Percentiles rank a stretch among this genome's conserved stretches.
Conservation (phyloP, 768 basidiomycete species). For the Hemileccinum impolitum region DNA sequence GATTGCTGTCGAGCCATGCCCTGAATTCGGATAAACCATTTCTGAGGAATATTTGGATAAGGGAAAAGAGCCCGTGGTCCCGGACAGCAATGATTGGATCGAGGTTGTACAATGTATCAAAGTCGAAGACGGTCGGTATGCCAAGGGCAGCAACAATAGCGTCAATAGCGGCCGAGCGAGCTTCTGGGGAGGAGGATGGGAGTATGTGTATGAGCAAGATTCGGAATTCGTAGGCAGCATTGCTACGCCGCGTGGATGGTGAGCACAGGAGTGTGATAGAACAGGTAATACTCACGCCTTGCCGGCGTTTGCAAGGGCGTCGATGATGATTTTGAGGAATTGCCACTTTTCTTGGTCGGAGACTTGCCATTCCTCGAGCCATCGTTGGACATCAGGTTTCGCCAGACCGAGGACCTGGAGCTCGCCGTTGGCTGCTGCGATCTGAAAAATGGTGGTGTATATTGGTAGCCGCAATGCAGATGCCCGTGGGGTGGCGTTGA, state of each 20-base stretch:
- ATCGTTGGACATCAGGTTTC: conserved; percentile 63
- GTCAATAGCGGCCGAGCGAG: conserved; percentile 53
- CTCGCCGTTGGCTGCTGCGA: conserved; percentile 60
- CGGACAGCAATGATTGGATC: conserved; percentile 64
- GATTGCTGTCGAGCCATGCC: conserved; percentile 54
- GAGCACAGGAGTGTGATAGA: not conserved
- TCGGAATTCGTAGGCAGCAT: conserved; percentile 60
- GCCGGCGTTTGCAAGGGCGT: conserved; percentile 53
- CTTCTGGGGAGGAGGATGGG: conserved; percentile 48
- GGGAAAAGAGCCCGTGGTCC: conserved; percentile 66
- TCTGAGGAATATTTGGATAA: conserved; percentile 74
- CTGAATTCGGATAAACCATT: conserved; percentile 60
- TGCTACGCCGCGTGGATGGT: conserved; percentile 35
- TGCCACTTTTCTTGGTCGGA: conserved; percentile 56
- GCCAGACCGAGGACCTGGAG: conserved; percentile 59
- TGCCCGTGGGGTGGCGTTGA: conserved; percentile 68
- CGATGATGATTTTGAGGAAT: conserved; percentile 63
- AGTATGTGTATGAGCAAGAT: conserved; percentile 61
- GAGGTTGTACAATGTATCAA: conserved; percentile 76
- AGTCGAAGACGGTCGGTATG: conserved; percentile 69
- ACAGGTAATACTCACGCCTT: conserved; percentile 50
- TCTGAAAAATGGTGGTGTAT: conserved; percentile 56
- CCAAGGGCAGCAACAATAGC: conserved; percentile 63
- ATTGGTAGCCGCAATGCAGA: conserved; percentile 64
- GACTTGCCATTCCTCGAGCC: conserved; percentile 75